Evolutionary conservation across 768 basidiomycete genomes (phyloP).

Genomic region (Boletellus sp.): DNA sequence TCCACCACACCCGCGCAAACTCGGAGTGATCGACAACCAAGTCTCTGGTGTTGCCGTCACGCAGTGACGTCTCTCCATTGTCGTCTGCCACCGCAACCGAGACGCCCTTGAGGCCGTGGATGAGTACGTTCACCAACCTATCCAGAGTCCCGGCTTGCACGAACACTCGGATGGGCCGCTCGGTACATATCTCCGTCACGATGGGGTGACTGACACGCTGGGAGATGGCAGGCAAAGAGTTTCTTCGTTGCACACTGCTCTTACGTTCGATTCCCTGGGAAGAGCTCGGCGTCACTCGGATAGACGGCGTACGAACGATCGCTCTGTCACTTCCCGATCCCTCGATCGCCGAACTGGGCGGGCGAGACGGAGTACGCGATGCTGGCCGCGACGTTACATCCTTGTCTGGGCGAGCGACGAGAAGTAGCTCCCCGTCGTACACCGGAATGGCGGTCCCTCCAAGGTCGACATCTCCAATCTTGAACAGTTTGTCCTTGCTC

Average conservation of each 20-base stretch:
- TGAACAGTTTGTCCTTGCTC: constrained; percentile 27
- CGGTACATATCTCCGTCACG: constrained; percentile 59
- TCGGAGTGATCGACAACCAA: constrained; percentile 69
- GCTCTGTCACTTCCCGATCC: constrained; percentile 36
- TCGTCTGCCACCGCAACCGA: constrained; percentile 82
- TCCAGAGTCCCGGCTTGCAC: constrained; percentile 79
- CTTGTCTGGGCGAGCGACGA: constrained; percentile 56
- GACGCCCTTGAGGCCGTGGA: constrained; percentile 72
- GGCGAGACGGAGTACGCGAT: constrained; percentile 64
- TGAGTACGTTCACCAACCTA: constrained; percentile 67
- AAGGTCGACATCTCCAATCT: constrained; percentile 43
- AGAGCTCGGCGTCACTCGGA: constrained; percentile 70
- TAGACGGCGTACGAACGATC: constrained; percentile 63
- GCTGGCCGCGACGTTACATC: constrained; percentile 54
- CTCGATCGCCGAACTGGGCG: constrained; percentile 59
- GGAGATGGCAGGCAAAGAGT: constrained; percentile 75
- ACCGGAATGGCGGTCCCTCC: constrained; percentile 71
- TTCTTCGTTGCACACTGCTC: constrained; percentile 67
- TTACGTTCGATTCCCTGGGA: constrained; percentile 74
- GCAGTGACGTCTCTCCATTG: constrained; percentile 78
- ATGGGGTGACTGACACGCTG: constrained; percentile 56
- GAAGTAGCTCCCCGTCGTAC: constrained; percentile 68
- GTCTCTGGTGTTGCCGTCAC: constrained; percentile 70
- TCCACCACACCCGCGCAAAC: constrained; percentile 81
- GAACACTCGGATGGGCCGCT: constrained; percentile 69